Percentiles rank a stretch among this genome's conserved stretches.
Conservation (phyloP, 2,329 filamentous ascomycete species). For the Colletotrichum destructivum region DNA sequence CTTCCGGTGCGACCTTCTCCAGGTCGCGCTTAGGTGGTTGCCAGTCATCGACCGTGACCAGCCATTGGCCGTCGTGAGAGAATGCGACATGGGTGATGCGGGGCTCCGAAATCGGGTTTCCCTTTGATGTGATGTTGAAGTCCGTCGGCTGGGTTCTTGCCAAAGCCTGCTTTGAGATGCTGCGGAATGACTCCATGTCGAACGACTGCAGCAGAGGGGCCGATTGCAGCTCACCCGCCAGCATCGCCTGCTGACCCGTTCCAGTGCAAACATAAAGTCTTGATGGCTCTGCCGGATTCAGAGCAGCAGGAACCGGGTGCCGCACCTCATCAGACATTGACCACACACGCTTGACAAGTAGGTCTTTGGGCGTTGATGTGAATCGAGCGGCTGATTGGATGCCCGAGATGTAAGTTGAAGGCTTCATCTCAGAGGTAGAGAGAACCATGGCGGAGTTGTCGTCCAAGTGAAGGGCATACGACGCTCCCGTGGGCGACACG, state of each 20-base stretch:
- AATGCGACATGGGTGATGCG: conserved; percentile 82
- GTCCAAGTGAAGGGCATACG: conserved; percentile 87
- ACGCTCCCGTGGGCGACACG: conserved; percentile 83
- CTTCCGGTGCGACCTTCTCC: conserved; percentile 57
- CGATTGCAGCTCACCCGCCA: conserved; percentile 65
- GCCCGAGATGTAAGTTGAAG: conserved; percentile 86
- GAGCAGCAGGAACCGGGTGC: conserved; percentile 70
- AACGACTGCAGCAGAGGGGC: conserved; percentile 83
- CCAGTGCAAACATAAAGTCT: conserved; percentile 79
- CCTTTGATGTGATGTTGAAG: conserved; percentile 80
- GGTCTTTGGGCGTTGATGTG: conserved; percentile 65
- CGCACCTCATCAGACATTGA: conserved; percentile 59
- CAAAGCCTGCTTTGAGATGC: conserved; percentile 88
- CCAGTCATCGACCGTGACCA: conserved; percentile 95
- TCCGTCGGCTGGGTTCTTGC: conserved; percentile 90
- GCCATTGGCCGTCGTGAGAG: conserved; percentile 87
- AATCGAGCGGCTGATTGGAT: conserved; percentile 77
- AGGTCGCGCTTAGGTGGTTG: conserved; percentile 79
- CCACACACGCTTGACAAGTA: conserved; percentile 68
- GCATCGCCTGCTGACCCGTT: conserved; percentile 69
- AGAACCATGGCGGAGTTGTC: conserved; percentile 94
- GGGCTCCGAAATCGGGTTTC: conserved; percentile 81
- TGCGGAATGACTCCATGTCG: conserved; percentile 83
- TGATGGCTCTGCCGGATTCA: conserved; percentile 75
- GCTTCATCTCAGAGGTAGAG: conserved; percentile 90